Conservation (phyloP, 108 stramenopile species). For the Schizochytrium sp. region DNA sequence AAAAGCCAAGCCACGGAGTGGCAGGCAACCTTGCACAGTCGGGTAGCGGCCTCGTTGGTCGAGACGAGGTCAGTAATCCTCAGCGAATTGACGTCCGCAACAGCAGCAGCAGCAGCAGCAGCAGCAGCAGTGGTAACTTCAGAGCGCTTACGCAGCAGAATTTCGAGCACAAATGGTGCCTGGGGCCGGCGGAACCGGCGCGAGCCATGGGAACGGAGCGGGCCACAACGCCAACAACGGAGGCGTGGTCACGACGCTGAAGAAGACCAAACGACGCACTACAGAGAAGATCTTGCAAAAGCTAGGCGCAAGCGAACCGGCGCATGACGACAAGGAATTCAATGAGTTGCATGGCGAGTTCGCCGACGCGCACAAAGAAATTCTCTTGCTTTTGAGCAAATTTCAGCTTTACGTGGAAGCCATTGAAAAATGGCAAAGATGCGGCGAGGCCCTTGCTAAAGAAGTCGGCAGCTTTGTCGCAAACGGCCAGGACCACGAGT, state of each 20-base stretch:
- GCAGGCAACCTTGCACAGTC: no score
- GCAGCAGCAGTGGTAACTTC: no score
- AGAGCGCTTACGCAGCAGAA: no score
- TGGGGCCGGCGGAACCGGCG: neutral
- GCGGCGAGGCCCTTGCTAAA: neutral
- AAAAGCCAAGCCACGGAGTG: no score
- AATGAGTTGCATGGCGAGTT: neutral
- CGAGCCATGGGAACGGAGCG: neutral
- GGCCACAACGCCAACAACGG: neutral
- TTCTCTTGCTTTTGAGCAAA: neutral
- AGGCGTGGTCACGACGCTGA: neutral
- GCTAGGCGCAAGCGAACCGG: neutral
- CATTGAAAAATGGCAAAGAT: neutral
- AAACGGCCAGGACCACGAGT: neutral
- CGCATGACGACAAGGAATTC: neutral
- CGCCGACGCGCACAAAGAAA: neutral
- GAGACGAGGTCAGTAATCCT: no score
- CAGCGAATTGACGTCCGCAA: no score
- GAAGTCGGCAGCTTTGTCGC: neutral
- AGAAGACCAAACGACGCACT: neutral
- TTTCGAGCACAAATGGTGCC: no score
- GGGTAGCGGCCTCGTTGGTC: no score
- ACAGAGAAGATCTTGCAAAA: constrained; percentile 10
- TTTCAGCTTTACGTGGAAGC: neutral
- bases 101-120: no score